Percentiles rank a stretch among this genome's conserved stretches.
Evolutionary conservation across 768 basidiomycete genomes (phyloP).

Genomic region (Boletus subparvulus): DNA sequence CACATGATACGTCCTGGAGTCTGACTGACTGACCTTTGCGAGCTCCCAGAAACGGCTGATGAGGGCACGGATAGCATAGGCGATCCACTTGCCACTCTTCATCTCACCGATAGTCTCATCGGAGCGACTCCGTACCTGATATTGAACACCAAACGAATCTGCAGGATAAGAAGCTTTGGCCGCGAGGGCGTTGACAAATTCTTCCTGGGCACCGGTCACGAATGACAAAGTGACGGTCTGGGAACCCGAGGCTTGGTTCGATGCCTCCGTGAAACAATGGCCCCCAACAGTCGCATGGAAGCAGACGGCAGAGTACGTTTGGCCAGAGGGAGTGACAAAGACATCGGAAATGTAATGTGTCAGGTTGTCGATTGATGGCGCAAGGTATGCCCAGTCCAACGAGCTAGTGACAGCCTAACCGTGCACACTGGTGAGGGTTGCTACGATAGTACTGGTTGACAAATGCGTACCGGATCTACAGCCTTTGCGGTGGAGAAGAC

Average conservation of each 20-base stretch:
- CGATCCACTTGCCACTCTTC: conserved; percentile 84
- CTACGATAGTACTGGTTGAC: background rate
- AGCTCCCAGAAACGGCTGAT: conserved; percentile 84
- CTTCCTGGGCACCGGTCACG: conserved; percentile 47
- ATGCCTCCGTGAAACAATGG: conserved; percentile 43
- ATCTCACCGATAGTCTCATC: conserved; percentile 63
- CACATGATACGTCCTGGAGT: background rate
- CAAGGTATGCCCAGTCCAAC: conserved; percentile 42
- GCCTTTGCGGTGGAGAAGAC: conserved; percentile 43
- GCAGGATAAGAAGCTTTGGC: conserved; percentile 28
- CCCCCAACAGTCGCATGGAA: conserved; percentile 35
- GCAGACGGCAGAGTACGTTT: conserved; percentile 53
- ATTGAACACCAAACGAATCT: conserved; percentile 46
- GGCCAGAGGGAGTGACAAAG: conserved; percentile 43
- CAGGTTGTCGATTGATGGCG: conserved; percentile 45
- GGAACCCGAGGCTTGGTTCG: conserved; percentile 36
- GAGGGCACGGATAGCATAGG: conserved; percentile 77
- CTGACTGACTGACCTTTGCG: conserved; percentile 56
- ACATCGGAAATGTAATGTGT: conserved; percentile 47
- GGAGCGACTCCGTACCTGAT: conserved; percentile 48
- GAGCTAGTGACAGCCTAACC: conserved; percentile 31
- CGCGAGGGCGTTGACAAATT: conserved; percentile 45
- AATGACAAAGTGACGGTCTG: conserved; percentile 53
- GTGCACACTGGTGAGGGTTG: conserved; percentile 2
- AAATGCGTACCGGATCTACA: conserved; percentile 35